Conservation (phyloP, 1,139 yeast genomes). For the Suhomyces bribrorum region DNA sequence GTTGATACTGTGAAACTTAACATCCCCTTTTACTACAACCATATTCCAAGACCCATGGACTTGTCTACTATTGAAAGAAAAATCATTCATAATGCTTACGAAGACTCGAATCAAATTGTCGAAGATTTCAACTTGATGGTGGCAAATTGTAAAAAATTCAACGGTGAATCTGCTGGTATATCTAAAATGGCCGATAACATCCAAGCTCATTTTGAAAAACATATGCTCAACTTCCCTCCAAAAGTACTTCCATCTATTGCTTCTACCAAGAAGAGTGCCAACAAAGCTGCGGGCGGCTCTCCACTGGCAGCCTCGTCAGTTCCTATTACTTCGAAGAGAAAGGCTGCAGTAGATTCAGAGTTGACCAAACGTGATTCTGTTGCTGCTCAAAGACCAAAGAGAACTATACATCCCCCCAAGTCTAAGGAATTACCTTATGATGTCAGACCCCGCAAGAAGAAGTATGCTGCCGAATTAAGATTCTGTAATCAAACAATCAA, state of each 20-base stretch:
- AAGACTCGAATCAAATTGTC: conserved; percentile 62
- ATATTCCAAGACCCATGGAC: conserved; percentile 90
- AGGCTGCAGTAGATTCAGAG: conserved; percentile 62
- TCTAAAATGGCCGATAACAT: conserved; percentile 89
- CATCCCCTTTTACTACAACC: conserved; percentile 87
- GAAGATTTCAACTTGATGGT: conserved; percentile 88
- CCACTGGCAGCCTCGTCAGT: conserved; percentile 37
- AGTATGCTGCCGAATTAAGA: conserved; percentile 84
- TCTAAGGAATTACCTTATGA: conserved; percentile 93
- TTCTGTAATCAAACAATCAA: conserved; percentile 82
- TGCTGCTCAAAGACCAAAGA: conserved; percentile 73
- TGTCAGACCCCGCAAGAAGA: conserved; percentile 87
- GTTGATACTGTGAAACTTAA: conserved; percentile 88
- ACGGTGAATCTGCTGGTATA: conserved; percentile 81
- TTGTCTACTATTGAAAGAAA: conserved; percentile 86
- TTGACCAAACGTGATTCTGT: conserved; percentile 37
- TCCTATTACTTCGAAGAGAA: conserved; percentile 44
- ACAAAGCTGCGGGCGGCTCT: conserved; percentile 13
- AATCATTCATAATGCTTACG: conserved; percentile 68
- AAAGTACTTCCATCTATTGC: conserved; percentile 52
- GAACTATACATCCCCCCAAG: conserved; percentile 96
- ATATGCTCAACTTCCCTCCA: conserved; percentile 89
- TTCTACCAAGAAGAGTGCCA: conserved; percentile 11
- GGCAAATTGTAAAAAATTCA: conserved; percentile 75
- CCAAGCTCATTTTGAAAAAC: conserved; percentile 91